These are phyloP conservation scores for Colletotrichum filicis DNA, from an alignment of 2,329 filamentous ascomycete species.

Conservation along the genomic window DNA sequence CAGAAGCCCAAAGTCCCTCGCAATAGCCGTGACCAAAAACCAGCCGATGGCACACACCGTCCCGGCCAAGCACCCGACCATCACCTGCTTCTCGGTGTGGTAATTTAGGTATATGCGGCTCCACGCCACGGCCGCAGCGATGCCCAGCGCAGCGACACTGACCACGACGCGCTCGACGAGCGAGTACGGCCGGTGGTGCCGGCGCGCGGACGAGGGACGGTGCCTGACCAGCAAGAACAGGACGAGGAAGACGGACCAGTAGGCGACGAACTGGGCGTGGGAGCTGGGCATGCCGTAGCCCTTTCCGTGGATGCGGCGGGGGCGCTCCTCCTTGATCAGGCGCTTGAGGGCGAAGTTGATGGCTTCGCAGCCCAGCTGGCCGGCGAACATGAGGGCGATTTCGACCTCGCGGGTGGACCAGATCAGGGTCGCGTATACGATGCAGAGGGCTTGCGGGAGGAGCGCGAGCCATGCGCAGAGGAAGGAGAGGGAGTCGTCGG, in stretches of 20 bases:
- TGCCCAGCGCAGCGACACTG: constrained; percentile 65
- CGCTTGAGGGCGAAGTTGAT: constrained; percentile 92
- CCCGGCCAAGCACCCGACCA: constrained; percentile 82
- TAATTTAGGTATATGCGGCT: constrained; percentile 94
- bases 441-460: constrained; percentile 88
- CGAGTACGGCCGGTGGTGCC: constrained; percentile 61
- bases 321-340: constrained; percentile 90
- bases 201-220: constrained; percentile 42
- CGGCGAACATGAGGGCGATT: constrained; percentile 87
- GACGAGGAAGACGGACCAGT: constrained; percentile 85
- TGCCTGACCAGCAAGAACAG: constrained; percentile 90
- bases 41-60: constrained; percentile 77
- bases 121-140: constrained; percentile 77
- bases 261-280: constrained; percentile 94
- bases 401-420: constrained; percentile 93
- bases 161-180: constrained; percentile 67
- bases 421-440: constrained; percentile 90
- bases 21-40: constrained; percentile 78
- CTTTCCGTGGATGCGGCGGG: constrained; percentile 85
- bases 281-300: constrained; percentile 98
- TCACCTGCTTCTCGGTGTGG: constrained; percentile 87
- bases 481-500: constrained; percentile 84
- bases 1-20: constrained; percentile 76
- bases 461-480: constrained; percentile 94
- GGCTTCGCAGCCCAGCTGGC: constrained; percentile 91